Percentiles rank a stretch among this genome's conserved stretches.
Evolutionary conservation across 257 asterid species (phyloP).

Genomic region (Gynochthodes officinalis): DNA sequence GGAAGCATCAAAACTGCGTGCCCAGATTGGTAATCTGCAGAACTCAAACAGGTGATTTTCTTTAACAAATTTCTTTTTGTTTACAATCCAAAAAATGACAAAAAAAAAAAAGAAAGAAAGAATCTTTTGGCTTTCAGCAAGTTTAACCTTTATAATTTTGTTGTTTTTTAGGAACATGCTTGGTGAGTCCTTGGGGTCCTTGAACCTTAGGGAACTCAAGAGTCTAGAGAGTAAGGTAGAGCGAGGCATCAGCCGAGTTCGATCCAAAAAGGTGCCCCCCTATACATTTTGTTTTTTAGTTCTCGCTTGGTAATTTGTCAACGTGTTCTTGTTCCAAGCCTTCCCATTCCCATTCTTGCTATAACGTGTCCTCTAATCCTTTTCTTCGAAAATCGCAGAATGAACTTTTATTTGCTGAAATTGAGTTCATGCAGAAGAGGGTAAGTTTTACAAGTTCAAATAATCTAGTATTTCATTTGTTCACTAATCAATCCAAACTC

Average conservation of each 20-base stretch:
- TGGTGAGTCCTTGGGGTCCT: slow-evolving; percentile 65
- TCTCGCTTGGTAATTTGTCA: background rate
- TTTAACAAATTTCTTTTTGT: background rate
- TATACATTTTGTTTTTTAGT: background rate
- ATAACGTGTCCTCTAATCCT: background rate
- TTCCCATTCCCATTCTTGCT: background rate
- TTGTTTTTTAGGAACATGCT: slow-evolving; percentile 52
- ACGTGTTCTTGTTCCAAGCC: background rate
- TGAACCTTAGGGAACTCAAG: slow-evolving; percentile 55
- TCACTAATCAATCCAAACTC: too few species aligned
- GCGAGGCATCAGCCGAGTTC: slow-evolving; percentile 61
- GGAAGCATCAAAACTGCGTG: slow-evolving; percentile 78
- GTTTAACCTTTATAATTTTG: background rate
- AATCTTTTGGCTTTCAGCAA: background rate
- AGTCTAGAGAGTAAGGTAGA: slow-evolving; percentile 69
- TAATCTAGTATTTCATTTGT: too few species aligned
- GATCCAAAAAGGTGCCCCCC: slow-evolving; percentile 63
- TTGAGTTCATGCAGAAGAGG: slow-evolving; percentile 90
- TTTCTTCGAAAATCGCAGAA: slow-evolving; percentile 43
- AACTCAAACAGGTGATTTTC: slow-evolving; percentile 59
- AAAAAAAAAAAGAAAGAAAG: background rate
- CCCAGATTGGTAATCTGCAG: slow-evolving; percentile 72
- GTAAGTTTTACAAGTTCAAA: slow-evolving; percentile 39
- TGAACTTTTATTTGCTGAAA: slow-evolving; percentile 86
- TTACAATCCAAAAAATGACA: background rate